phyloP scores from a whole-genome alignment of 768 basidiomycete genomes.

The Tephrocybe sp. region DNA sequence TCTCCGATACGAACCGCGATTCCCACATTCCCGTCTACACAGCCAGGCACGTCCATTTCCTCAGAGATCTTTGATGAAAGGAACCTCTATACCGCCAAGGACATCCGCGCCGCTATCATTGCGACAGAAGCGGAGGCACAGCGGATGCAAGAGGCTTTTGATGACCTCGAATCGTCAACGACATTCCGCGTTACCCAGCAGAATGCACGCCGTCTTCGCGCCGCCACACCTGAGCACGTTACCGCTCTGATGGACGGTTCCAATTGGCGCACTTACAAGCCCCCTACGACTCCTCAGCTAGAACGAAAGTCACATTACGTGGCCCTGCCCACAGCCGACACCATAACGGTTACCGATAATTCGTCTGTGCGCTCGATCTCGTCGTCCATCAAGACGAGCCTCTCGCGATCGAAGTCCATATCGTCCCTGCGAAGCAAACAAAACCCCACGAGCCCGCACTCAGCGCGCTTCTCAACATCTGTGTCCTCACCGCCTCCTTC shows the following conservation, averaged over 20 bases:
- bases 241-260: constrained; percentile 30
- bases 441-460: constrained; percentile 27
- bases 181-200: constrained; percentile 47
- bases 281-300: constrained; percentile 17
- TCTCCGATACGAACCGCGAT: constrained; percentile 14
- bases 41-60: constrained; percentile 20
- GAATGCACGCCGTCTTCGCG: constrained; percentile 34
- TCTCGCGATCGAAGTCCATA: constrained; percentile 44
- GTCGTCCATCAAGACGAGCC: constrained; percentile 38
- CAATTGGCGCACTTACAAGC: constrained; percentile 32
- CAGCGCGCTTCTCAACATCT: constrained; percentile 24
- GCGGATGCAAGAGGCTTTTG: constrained; percentile 66
- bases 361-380: constrained; percentile 43
- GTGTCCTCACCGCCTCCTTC: constrained; percentile 21
- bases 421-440: constrained; percentile 27
- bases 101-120: constrained; percentile 61
- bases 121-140: constrained; percentile 64
- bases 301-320: constrained; percentile 11
- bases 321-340: constrained; percentile 16
- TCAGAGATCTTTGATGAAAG: constrained; percentile 53
- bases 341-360: constrained; percentile 32
- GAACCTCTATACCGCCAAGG: constrained; percentile 48
- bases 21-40: constrained; percentile 23
- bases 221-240: constrained; percentile 28
- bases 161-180: constrained; percentile 60